Conservation (phyloP, 1,284 basidiomycete genomes). For the Trametes versicolor region DNA sequence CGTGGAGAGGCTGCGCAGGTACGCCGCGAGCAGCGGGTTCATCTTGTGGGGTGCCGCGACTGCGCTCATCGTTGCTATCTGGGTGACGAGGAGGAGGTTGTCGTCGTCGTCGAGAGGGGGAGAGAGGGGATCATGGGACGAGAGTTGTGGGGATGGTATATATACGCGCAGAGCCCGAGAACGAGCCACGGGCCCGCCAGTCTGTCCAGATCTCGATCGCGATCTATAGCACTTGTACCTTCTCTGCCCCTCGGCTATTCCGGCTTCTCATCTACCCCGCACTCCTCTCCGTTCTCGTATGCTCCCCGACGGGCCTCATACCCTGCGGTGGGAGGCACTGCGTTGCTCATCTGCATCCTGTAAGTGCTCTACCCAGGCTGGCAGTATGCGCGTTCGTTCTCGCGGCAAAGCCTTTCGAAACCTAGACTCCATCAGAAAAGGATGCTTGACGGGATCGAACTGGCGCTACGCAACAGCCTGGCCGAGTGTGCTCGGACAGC, state of each 20-base stretch:
- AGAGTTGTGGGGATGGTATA: conserved; percentile 1
- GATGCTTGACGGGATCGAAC: background rate
- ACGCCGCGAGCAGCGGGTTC: conserved; percentile 68
- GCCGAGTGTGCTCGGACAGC: background rate
- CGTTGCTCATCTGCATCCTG: no score
- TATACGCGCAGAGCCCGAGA: conserved; percentile 3
- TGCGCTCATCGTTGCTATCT: conserved; percentile 46
- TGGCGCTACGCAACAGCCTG: conserved; percentile 7
- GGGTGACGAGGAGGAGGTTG: conserved; percentile 7
- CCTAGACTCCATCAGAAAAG: conserved; percentile 1
- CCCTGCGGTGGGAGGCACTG: no score
- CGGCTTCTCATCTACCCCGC: conserved; percentile 19
- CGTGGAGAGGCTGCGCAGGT: conserved; percentile 67
- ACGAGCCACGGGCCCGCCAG: conserved; percentile 1
- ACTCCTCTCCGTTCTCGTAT: background rate
- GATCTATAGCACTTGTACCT: conserved; percentile 19
- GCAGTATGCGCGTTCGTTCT: no score
- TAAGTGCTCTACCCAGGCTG: no score
- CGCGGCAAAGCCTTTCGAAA: no score
- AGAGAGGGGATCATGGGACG: conserved; percentile 14
- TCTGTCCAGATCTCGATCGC: conserved; percentile 22
- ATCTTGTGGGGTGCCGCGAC: conserved; percentile 44
- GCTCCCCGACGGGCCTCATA: background rate
- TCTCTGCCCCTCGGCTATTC: conserved; percentile 14
- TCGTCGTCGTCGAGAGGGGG: background rate